phyloP scores from a whole-genome alignment of 202 grass and related monocot species.

The Musa balbisiana region DNA sequence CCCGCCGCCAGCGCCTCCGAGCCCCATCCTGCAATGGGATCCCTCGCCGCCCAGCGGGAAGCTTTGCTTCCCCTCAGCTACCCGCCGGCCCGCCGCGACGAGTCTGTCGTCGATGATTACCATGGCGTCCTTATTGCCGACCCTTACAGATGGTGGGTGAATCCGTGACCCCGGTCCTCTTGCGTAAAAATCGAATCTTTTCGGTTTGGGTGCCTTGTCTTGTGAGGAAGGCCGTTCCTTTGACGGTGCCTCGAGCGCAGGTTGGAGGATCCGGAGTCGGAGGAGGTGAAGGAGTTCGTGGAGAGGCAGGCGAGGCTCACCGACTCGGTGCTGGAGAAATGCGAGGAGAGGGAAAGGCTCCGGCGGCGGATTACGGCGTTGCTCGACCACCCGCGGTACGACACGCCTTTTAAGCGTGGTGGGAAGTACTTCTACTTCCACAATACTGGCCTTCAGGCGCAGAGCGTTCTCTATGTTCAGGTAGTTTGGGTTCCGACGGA shows the following conservation, averaged over 20 bases:
- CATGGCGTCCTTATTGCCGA: constrained; percentile 56
- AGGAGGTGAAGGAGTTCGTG: constrained; percentile 85
- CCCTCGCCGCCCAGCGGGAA: constrained; percentile 17
- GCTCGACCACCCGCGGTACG: constrained; percentile 74
- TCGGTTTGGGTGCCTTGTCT: background rate
- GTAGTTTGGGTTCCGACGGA: constrained; percentile 15
- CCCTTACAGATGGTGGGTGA: constrained; percentile 61
- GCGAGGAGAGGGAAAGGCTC: constrained; percentile 50
- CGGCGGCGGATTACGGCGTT: constrained; percentile 43
- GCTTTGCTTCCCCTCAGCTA: constrained; percentile 37
- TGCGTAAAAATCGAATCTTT: background rate
- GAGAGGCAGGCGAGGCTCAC: constrained; percentile 55
- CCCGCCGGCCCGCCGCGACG: constrained; percentile 53
- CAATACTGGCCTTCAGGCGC: constrained; percentile 81
- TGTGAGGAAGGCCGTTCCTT: background rate
- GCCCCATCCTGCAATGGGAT: constrained; percentile 36
- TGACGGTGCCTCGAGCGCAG: constrained; percentile 12
- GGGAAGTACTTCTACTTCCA: constrained; percentile 79
- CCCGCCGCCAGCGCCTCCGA: background rate
- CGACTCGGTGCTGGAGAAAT: constrained; percentile 48
- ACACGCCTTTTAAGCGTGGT: constrained; percentile 61
- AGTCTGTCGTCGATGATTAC: constrained; percentile 52
- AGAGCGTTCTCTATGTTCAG: constrained; percentile 87
- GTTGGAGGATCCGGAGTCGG: constrained; percentile 89
- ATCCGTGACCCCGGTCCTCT: background rate